Evolutionary conservation across 1,139 yeast genomes (phyloP).

Genomic region (Lodderomyces parapsilosis): DNA sequence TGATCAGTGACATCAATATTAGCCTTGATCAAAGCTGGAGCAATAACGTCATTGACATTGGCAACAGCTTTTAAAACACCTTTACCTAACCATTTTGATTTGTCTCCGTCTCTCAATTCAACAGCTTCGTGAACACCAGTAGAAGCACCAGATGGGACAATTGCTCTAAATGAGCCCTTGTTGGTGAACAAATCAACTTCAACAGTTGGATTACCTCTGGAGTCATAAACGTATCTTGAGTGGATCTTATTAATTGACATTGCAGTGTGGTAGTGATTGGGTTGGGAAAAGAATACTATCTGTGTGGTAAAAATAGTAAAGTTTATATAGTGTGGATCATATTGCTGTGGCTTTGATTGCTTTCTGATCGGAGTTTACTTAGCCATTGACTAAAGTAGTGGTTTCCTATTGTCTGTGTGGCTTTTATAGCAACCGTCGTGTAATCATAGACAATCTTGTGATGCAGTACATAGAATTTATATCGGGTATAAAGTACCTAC

Average conservation of each 20-base stretch:
- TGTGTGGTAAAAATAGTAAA: neutral
- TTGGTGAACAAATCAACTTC: constrained; percentile 90
- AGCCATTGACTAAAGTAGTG: neutral
- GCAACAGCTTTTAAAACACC: constrained; percentile 92
- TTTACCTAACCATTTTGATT: constrained; percentile 92
- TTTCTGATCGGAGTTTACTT: neutral
- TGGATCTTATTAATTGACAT: constrained; percentile 57
- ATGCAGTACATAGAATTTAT: neutral
- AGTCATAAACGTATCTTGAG: constrained; percentile 94
- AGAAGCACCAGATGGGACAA: constrained; percentile 97
- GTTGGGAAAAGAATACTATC: no score
- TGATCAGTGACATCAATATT: constrained; percentile 77
- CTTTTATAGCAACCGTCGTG: neutral
- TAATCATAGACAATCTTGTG: neutral
- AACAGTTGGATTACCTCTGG: constrained; percentile 98
- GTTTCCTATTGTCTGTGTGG: neutral
- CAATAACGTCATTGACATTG: constrained; percentile 86
- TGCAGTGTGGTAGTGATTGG: no score
- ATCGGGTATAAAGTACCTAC: neutral
- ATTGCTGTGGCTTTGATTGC: neutral
- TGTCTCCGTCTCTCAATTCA: constrained; percentile 94
- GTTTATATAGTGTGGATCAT: neutral
- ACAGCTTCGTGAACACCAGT: constrained; percentile 94
- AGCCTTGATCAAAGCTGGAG: constrained; percentile 79
- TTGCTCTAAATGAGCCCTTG: constrained; percentile 84